Conservation (phyloP, 2,329 filamentous ascomycete species). For the Exophiala sp. region DNA sequence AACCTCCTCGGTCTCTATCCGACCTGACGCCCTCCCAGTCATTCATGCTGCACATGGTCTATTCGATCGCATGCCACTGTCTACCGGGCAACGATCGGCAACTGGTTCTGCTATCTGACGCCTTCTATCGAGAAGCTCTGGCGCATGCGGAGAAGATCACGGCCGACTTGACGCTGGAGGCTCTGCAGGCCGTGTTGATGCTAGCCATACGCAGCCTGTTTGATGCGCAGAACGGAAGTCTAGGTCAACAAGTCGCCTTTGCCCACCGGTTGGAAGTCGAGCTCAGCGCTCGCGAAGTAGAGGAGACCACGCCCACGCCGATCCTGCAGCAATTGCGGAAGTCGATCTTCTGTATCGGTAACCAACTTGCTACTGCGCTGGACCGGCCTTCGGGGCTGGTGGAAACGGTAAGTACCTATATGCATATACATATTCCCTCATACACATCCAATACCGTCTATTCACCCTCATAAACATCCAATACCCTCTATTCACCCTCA, state of each 20-base stretch:
- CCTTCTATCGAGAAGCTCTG: slow-evolving; percentile 5
- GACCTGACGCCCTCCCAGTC: background rate
- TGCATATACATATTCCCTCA: too few species aligned
- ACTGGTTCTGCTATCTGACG: slow-evolving; percentile 4
- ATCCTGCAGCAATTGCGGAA: background rate
- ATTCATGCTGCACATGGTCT: slow-evolving; percentile 5
- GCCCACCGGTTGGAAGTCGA: slow-evolving; percentile 7
- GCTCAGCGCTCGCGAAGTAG: slow-evolving; percentile 4
- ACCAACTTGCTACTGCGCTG: slow-evolving; percentile 3
- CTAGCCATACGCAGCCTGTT: slow-evolving; percentile 6
- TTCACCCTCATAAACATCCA: too few species aligned
- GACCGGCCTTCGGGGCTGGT: slow-evolving; percentile 2
- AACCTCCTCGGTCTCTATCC: background rate
- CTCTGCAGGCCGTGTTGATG: slow-evolving; percentile 3
- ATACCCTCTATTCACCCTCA: too few species aligned
- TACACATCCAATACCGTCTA: too few species aligned
- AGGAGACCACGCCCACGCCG: background rate
- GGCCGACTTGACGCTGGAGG: slow-evolving; percentile 5
- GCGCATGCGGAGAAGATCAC: slow-evolving; percentile 4
- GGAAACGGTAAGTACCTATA: slow-evolving; percentile 5
- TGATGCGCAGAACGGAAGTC: slow-evolving; percentile 5
- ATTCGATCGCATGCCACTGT: slow-evolving; percentile 10
- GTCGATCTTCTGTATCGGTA: slow-evolving; percentile 6
- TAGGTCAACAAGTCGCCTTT: slow-evolving; percentile 8
- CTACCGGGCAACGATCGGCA: slow-evolving; percentile 5